Conservation (phyloP, 148 eudicot genomes). For the Arctostaphylos glauca region DNA sequence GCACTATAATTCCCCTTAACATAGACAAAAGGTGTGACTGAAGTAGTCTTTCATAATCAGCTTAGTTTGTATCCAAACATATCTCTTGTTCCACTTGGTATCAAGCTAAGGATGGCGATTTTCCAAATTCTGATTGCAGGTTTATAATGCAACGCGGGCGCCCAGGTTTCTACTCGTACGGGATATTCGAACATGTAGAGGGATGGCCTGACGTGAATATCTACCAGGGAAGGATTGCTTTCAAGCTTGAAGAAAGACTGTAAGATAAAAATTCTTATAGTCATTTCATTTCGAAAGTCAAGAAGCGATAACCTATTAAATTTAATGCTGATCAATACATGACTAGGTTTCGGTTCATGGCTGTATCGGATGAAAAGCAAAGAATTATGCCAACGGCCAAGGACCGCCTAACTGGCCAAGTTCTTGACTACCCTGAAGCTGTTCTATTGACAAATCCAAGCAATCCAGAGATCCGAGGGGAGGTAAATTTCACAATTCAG, state of each 20-base stretch:
- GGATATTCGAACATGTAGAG: constrained; percentile 41
- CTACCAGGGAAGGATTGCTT: constrained; percentile 53
- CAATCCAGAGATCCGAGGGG: constrained; percentile 35
- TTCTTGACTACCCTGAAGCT: constrained; percentile 63
- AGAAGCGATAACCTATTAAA: too few relatives aligned
- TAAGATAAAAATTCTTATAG: constrained; percentile 16
- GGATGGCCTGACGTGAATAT: constrained; percentile 41
- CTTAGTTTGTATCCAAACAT: background rate
- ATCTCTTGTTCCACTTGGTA: background rate
- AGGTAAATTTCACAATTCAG: constrained; percentile 30
- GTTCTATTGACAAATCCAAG: constrained; percentile 49
- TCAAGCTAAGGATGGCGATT: background rate
- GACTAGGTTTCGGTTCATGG: constrained; percentile 65
- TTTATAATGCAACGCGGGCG: constrained; percentile 56
- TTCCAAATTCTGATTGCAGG: constrained; percentile 27
- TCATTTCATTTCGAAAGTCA: background rate
- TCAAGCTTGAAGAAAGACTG: constrained; percentile 51
- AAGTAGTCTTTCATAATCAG: background rate
- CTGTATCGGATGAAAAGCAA: constrained; percentile 60
- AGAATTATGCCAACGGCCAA: constrained; percentile 56
- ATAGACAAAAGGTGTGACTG: constrained; percentile 41
- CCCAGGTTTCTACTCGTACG: constrained; percentile 70
- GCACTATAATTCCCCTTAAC: constrained; percentile 23
- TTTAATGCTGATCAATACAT: background rate
- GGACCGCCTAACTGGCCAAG: constrained; percentile 42